Percentiles rank a stretch among this genome's conserved stretches.
Evolutionary conservation across 345 rosid genomes (phyloP).

Genomic region (Eucalyptus globulus): DNA sequence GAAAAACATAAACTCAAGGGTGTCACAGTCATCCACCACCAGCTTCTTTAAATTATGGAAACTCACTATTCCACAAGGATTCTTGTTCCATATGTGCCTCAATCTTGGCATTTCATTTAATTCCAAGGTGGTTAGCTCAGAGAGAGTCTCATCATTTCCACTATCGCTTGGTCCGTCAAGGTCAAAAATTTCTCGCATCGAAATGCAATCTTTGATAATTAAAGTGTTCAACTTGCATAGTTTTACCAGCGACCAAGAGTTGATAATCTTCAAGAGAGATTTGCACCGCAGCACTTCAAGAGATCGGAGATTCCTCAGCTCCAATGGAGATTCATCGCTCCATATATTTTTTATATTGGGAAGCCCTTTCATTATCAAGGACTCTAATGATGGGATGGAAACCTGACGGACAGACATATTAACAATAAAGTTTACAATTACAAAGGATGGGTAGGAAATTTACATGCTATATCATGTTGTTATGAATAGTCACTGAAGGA

Average conservation of each 20-base stretch:
- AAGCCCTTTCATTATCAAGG: not conserved
- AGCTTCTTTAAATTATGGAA: not conserved
- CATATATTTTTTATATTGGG: not conserved
- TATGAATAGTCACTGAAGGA: rapidly evolving
- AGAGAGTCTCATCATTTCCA: rapidly evolving
- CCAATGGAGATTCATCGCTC: not conserved
- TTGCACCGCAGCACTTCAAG: rapidly evolving
- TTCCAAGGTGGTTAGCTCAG: not conserved
- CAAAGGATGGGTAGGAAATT: not conserved
- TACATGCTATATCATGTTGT: not conserved
- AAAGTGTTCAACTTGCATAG: not conserved
- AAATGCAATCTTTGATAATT: rapidly evolving
- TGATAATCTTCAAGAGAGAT: not conserved
- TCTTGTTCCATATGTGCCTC: not conserved
- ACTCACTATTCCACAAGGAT: not conserved
- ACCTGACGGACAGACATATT: not conserved
- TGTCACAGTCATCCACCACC: rapidly evolving
- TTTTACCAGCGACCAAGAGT: rapidly evolving
- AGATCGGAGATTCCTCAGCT: not conserved
- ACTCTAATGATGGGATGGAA: not conserved
- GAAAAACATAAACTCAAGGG: not conserved
- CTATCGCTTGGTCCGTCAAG: not conserved
- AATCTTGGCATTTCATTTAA: rapidly evolving
- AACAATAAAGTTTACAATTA: not conserved
- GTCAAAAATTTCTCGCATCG: not conserved